Evolutionary conservation across 768 basidiomycete species (phyloP), one percentile per base, ranked within the genome.

Genomic region (Mycena amicta): DNA sequence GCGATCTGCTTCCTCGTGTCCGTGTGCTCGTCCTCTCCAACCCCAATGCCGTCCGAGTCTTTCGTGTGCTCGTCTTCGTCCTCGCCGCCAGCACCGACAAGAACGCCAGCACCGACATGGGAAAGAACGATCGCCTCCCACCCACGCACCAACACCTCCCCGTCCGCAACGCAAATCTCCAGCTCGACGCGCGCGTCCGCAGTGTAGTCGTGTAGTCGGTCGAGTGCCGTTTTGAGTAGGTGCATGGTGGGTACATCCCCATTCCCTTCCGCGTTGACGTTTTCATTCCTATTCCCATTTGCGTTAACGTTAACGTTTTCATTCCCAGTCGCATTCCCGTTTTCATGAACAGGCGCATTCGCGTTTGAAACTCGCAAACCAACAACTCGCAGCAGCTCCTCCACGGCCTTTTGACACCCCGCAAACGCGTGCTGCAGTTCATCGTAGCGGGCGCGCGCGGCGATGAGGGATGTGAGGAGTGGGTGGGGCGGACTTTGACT

Each of bases 101-200:
- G 72, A 13, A 92, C 73, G 33, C 8, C 62, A 13, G 54, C 26
- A n/a, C 50, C 41, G 22, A 55, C 57, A 13, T 63, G 66, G 47
- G 3, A 92, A 16, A 75, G 72, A 13, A 92, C 73, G n/a, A 92
- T 69, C 0, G 88, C 85, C 63, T 86, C 84, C 58, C 86, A 93
- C 3, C 90, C 90, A 6, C 78, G 79, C 5, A 77, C 75, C 0
- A 87, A 75, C 15, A 93, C 78, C 12, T 78, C 80, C 61, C 90
- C 90, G 67, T 94, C 92, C 2, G 88, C 81, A 11, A 86, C 74
- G 23, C 84, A 82, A 39, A 93, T 93, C 72, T 93, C 92, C 22
- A 94, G 74, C 67, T 93, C 92, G 11, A 94, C 92, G 1, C 89
- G 83, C 1, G 84, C 84, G 62, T 93, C 92, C 68, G 93, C 92